Conservation (phyloP, 169 alveolate genomes). For the Haemoproteus tartakovskyi region DNA sequence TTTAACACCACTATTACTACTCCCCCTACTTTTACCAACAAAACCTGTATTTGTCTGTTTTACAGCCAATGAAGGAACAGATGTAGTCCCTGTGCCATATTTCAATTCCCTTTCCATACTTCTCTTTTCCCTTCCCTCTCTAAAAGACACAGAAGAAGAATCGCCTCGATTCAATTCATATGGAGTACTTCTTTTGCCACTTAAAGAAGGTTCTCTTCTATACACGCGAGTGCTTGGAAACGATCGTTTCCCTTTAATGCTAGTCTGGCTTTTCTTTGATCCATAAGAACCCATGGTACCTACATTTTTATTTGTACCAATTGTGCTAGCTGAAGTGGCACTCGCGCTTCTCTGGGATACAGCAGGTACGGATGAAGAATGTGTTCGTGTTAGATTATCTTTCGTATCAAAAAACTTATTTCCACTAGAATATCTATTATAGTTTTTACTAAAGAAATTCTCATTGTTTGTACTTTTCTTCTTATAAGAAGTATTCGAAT, state of each 20-base stretch:
- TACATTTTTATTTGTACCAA: neutral
- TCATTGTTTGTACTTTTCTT: conserved; percentile 13
- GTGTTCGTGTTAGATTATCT: neutral
- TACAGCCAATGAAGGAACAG: too few species aligned
- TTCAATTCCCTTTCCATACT: neutral
- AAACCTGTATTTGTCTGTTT: too few species aligned
- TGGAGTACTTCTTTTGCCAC: neutral
- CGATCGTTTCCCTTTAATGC: neutral
- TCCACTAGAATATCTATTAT: neutral
- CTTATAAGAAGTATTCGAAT: conserved; percentile 15
- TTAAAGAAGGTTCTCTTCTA: neutral
- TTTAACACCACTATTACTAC: too few species aligned
- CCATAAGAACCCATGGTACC: neutral
- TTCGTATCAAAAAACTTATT: neutral
- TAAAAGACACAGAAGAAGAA: too few species aligned
- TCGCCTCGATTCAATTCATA: neutral
- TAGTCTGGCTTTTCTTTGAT: neutral
- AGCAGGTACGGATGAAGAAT: neutral
- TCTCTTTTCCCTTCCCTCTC: too few species aligned
- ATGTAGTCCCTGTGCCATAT: too few species aligned
- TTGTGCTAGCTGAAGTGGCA: neutral
- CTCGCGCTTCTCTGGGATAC: neutral
- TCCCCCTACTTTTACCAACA: too few species aligned
- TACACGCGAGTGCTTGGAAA: neutral
- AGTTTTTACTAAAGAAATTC: conserved; percentile 23